These are phyloP conservation scores for Schwanniomyces polymorphus DNA, from an alignment of 805 yeast genomes.

Conservation along the genomic window DNA sequence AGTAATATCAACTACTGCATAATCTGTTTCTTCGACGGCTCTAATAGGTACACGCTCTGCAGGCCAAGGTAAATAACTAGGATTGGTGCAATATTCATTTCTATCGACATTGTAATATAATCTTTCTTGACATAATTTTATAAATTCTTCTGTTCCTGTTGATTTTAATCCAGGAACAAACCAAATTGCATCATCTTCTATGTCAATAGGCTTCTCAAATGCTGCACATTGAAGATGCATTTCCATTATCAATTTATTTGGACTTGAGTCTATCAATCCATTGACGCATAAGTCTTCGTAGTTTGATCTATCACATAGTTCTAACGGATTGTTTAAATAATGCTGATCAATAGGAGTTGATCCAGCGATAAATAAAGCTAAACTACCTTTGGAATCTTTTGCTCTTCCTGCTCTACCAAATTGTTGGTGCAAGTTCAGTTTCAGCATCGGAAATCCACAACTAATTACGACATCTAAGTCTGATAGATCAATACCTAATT, in stretches of 20 bases:
- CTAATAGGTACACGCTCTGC: slow-evolving; percentile 72
- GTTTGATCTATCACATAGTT: slow-evolving; percentile 41
- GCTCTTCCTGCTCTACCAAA: slow-evolving; percentile 97
- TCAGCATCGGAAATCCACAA: slow-evolving; percentile 89
- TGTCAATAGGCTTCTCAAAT: slow-evolving; percentile 68
- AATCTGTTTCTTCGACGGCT: slow-evolving; percentile 77
- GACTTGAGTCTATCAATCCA: slow-evolving; percentile 31
- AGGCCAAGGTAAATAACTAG: slow-evolving; percentile 78
- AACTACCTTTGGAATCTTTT: slow-evolving; percentile 62
- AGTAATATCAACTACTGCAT: slow-evolving; percentile 89
- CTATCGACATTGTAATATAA: slow-evolving; percentile 29
- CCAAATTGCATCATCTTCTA: slow-evolving; percentile 54
- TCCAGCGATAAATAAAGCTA: slow-evolving; percentile 83
- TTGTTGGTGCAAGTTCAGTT: slow-evolving; percentile 90
- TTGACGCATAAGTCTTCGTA: slow-evolving; percentile 44
- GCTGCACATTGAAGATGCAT: slow-evolving; percentile 96
- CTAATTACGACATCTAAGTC: slow-evolving; percentile 86
- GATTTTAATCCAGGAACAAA: slow-evolving; percentile 43
- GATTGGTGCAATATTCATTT: slow-evolving; percentile 32
- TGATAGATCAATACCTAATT: slow-evolving; percentile 94
- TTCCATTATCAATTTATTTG: slow-evolving; percentile 53
- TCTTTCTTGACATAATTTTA: slow-evolving; percentile 35
- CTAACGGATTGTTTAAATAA: slow-evolving; percentile 69
- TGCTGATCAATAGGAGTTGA: slow-evolving; percentile 84
- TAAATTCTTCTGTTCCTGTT: slow-evolving; percentile 16